Evolutionary conservation across 306 rosid species (phyloP), one percentile per base, ranked within the genome.

Genomic region (Alnus rubra): DNA sequence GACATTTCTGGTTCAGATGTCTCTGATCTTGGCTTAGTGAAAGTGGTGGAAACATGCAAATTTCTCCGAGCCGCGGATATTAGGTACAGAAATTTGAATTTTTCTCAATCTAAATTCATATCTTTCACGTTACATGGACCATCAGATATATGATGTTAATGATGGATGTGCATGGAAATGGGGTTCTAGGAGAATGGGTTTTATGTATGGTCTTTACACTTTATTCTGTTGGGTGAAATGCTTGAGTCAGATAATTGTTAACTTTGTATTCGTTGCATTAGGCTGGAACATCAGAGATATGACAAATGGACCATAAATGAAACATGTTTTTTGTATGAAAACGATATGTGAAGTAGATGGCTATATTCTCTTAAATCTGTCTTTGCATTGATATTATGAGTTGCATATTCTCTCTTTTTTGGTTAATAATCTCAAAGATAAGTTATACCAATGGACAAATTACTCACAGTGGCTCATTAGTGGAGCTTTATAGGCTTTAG

Each of bases 1-100:
- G 98, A 95, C 58, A 82, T 95, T 59, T 95, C 98, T 59, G 87
- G 88, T 39, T 95, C 98, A 63, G 98, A 95, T 78, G 94, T 92
- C 82, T 88, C 98, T 5, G 97, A 95, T 84, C 71, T 72, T 81
- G 96, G 97, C 62, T 82, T 95, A 86, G 81, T 47, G 28, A 85
- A 91, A 88, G 92, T 83, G 67, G 87, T 89, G 73, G 87, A 90
- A 84, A 80, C 78, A 45, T 92, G 98, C 81, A 87, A 79, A 75
- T 81, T 10, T 70, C 92, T 90, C 69, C 88, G 84, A 84, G 98
- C 96, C 73, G 84, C 89, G 68, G 98, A 92, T 83, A 90, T 95
- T 75, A 88, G 98, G 98, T 95, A 79, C 58, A 79, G 7, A 78
- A 47, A 73, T 69, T 33, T 60, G 72, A 67, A n/a, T 42, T 18